Evolutionary conservation across 2,329 filamentous ascomycete species (phyloP).

Genomic region (Monilinia laxa): DNA sequence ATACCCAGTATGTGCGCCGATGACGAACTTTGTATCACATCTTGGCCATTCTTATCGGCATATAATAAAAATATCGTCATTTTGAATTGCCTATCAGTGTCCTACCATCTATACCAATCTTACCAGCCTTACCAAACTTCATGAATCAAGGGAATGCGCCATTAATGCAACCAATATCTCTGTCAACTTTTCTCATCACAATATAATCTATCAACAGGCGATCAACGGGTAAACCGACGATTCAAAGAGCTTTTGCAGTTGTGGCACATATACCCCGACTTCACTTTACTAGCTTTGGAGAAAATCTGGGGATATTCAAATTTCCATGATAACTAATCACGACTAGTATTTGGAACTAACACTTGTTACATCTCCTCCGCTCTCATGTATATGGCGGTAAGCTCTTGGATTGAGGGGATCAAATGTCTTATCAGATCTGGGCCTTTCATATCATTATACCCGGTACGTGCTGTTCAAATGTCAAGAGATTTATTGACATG

Average conservation of each 20-base stretch:
- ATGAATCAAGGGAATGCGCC: background rate
- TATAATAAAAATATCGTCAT: background rate
- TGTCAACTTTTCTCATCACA: constrained; percentile 13
- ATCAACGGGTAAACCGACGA: constrained; percentile 8
- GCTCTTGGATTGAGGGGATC: background rate
- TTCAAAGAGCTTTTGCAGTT: constrained; percentile 6
- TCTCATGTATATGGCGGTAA: background rate
- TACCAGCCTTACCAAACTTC: constrained; percentile 5
- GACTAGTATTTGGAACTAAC: background rate
- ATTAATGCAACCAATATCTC: constrained; percentile 5
- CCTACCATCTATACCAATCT: background rate
- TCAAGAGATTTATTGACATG: constrained; percentile 3
- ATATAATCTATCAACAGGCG: background rate
- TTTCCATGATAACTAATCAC: background rate
- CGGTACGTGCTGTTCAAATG: constrained; percentile 4
- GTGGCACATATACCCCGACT: background rate
- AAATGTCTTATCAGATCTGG: constrained; percentile 8
- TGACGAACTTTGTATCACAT: constrained; percentile 15
- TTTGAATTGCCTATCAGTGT: constrained; percentile 10
- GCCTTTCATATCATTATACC: background rate
- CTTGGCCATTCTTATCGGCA: constrained; percentile 18
- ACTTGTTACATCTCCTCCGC: background rate
- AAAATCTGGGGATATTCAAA: constrained; percentile 1
- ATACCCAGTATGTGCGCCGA: constrained; percentile 1
- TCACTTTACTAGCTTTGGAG: constrained; percentile 1